Conservation (phyloP, 257 asterid species). For the Cruciata laevipes region DNA sequence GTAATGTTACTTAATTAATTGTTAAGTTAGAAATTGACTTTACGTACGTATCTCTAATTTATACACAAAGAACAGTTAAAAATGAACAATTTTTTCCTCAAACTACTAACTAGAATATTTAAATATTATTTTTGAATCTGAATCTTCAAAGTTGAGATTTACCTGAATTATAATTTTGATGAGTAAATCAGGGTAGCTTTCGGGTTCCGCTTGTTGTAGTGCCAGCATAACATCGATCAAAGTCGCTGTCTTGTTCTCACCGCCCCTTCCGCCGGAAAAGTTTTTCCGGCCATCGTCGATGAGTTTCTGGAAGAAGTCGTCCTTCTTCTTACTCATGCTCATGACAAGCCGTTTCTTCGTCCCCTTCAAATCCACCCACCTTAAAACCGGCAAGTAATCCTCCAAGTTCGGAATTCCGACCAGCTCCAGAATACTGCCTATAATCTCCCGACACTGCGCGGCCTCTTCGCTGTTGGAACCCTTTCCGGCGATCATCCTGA, state of each 20-base stretch:
- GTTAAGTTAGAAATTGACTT: no score
- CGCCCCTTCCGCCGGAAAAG: background rate
- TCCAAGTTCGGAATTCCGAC: background rate
- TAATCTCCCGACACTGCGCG: background rate
- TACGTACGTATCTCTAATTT: no score
- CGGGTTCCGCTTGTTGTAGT: background rate
- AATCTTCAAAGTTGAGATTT: background rate
- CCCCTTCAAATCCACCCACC: background rate
- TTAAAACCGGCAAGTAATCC: constrained; percentile 1
- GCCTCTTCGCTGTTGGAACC: constrained; percentile 1
- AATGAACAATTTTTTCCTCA: no score
- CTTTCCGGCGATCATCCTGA: constrained; percentile 33
- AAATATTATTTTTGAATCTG: background rate
- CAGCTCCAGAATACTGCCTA: background rate
- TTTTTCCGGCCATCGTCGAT: background rate
- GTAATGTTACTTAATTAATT: no score
- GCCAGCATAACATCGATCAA: constrained; percentile 6
- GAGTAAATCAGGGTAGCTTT: background rate
- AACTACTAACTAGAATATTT: no score
- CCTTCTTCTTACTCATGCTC: background rate
- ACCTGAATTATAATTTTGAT: background rate
- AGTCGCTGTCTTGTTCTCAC: background rate
- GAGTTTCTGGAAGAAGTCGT: background rate
- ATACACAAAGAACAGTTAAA: no score
- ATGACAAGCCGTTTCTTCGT: background rate